Conservation (phyloP, 805 yeast species). For the Candida xiaguanensis region DNA sequence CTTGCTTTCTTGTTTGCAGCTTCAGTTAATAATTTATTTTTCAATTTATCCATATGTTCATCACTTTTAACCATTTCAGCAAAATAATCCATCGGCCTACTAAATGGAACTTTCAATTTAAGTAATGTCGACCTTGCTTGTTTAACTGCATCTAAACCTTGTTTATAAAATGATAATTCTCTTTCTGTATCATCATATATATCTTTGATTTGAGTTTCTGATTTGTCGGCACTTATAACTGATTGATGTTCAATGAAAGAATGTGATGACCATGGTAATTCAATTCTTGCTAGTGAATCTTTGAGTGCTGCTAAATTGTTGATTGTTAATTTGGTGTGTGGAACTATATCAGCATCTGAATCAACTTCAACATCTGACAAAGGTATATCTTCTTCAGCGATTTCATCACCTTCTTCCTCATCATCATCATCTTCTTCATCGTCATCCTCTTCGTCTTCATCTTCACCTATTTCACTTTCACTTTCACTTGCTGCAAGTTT, state of each 20-base stretch:
- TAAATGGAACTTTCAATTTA: constrained; percentile 76
- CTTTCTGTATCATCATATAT: constrained; percentile 94
- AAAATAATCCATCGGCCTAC: constrained; percentile 92
- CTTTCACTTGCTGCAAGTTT: constrained; percentile 32
- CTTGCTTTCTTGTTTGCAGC: constrained; percentile 82
- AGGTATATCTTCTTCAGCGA: constrained; percentile 77
- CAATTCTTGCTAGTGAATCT: constrained; percentile 64
- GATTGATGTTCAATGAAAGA: constrained; percentile 84
- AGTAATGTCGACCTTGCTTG: constrained; percentile 64
- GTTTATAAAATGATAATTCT: constrained; percentile 92
- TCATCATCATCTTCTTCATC: constrained; percentile 41
- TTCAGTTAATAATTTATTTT: constrained; percentile 74
- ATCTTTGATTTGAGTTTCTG: constrained; percentile 71
- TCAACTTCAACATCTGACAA: constrained; percentile 89
- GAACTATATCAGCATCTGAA: constrained; percentile 92
- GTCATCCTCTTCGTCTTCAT: constrained; percentile 31
- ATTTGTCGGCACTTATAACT: constrained; percentile 54
- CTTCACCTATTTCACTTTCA: neutral
- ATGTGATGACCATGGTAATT: constrained; percentile 60
- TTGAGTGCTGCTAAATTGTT: constrained; percentile 83
- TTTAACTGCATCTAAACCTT: constrained; percentile 80
- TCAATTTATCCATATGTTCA: constrained; percentile 95
- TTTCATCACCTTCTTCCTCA: constrained; percentile 51
- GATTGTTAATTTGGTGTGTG: constrained; percentile 83
- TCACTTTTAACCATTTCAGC: constrained; percentile 99